These are phyloP conservation scores for Yamagishiella unicocca DNA, from an alignment of 139 green algal genomes.

Conservation along the genomic window DNA sequence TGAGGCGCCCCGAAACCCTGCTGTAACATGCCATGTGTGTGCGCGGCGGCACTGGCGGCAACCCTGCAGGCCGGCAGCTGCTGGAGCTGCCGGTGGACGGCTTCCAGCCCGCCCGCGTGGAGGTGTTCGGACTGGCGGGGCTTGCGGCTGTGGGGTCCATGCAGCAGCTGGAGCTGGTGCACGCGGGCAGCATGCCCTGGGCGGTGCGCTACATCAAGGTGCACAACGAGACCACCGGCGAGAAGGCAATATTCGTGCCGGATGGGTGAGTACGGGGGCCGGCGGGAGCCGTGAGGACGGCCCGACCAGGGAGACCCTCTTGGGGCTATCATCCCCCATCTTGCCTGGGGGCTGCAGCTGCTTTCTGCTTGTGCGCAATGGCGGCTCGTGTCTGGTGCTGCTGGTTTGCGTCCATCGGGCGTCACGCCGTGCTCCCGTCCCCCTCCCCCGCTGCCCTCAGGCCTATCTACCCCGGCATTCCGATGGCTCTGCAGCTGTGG, in stretches of 20 bases:
- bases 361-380: too few species aligned
- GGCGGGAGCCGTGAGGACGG: not conserved
- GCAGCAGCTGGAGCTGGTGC: conserved; percentile 56
- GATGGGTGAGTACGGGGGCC: conserved; percentile 53
- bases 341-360: too few species aligned
- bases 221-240: conserved; percentile 57
- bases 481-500: conserved; percentile 20
- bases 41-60: too few species aligned
- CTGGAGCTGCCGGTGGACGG: conserved; percentile 47
- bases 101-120: conserved; percentile 54
- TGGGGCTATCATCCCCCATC: too few species aligned
- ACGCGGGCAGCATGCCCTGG: conserved; percentile 48
- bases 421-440: too few species aligned
- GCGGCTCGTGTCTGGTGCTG: too few species aligned
- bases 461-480: conserved; percentile 14
- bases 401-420: too few species aligned
- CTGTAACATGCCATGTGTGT: too few species aligned
- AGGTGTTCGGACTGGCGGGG: conserved; percentile 50
- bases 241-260: conserved; percentile 48
- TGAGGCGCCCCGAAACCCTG: too few species aligned
- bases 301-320: too few species aligned
- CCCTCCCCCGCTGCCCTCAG: not conserved
- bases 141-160: conserved; percentile 51
- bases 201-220: conserved; percentile 52
- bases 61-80: conserved; percentile 45